These are phyloP conservation scores for Camellia granthamiana DNA, from an alignment of 148 eudicot species.

Conservation along the genomic window DNA sequence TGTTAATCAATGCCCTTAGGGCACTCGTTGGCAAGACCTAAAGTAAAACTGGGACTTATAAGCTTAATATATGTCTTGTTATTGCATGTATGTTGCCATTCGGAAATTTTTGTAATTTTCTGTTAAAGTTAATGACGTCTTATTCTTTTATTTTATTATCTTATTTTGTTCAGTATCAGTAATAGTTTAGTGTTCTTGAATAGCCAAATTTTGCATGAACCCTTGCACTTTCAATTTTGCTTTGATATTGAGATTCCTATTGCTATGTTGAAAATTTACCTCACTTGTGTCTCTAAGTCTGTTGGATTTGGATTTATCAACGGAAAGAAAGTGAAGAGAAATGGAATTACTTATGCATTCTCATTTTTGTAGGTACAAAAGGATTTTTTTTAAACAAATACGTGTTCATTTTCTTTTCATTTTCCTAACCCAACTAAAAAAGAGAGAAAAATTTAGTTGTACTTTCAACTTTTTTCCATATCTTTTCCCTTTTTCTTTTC, in stretches of 20 bases:
- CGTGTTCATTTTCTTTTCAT: too few species aligned
- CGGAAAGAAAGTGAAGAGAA: too few species aligned
- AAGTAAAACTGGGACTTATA: too few species aligned
- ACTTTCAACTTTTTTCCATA: too few species aligned
- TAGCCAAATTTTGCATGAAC: background rate
- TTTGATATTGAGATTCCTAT: slow-evolving; percentile 1
- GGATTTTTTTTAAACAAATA: too few species aligned
- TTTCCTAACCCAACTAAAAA: background rate
- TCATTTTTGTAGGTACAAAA: too few species aligned
- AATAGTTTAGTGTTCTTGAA: background rate
- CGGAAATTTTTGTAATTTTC: background rate
- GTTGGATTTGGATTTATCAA: too few species aligned
- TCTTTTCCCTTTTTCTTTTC: too few species aligned
- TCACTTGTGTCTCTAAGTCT: background rate
- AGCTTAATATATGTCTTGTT: background rate
- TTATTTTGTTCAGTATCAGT: background rate
- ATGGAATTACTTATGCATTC: too few species aligned
- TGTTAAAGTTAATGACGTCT: background rate
- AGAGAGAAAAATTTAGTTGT: too few species aligned
- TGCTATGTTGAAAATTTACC: background rate
- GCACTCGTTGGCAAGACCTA: too few species aligned
- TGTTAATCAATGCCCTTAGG: too few species aligned
- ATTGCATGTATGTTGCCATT: background rate
- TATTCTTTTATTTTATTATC: background rate
- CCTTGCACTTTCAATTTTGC: background rate